Conservation (phyloP, 2,329 filamentous ascomycete species). For the Cladophialophora carrionii region DNA sequence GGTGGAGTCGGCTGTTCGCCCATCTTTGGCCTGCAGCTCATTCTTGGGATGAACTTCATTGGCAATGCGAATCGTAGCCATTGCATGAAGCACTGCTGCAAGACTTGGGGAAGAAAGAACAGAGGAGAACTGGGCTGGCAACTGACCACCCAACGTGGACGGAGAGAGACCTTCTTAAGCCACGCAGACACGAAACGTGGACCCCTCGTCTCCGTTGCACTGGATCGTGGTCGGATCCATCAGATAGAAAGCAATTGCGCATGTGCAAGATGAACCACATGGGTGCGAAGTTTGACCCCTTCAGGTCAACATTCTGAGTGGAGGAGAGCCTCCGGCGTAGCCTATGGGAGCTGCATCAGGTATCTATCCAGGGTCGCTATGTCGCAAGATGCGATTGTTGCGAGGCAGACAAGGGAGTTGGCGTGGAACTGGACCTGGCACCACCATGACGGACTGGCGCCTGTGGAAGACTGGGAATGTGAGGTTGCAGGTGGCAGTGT, state of each 20-base stretch:
- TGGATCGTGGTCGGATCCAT: conserved; percentile 2
- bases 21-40: conserved; percentile 13
- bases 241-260: not conserved
- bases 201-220: not conserved
- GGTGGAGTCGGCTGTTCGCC: conserved; percentile 7
- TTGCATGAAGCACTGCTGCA: conserved; percentile 1
- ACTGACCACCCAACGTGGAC: not conserved
- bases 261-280: conserved; percentile 2
- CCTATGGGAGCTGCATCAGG: not conserved
- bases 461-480: not conserved
- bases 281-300: not conserved
- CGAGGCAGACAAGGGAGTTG: not conserved
- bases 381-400: not conserved
- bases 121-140: not conserved
- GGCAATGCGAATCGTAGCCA: conserved; percentile 32
- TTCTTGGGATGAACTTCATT: conserved; percentile 27
- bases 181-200: not conserved
- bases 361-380: not conserved
- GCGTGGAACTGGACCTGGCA: not conserved
- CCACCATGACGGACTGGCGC: not conserved
- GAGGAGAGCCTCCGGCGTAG: not conserved
- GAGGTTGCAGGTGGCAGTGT: not conserved
- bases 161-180: not conserved
- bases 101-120: not conserved
- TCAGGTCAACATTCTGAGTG: not conserved